phyloP scores from a whole-genome alignment of 768 basidiomycete genomes.

The Phanerochaete carnosa region DNA sequence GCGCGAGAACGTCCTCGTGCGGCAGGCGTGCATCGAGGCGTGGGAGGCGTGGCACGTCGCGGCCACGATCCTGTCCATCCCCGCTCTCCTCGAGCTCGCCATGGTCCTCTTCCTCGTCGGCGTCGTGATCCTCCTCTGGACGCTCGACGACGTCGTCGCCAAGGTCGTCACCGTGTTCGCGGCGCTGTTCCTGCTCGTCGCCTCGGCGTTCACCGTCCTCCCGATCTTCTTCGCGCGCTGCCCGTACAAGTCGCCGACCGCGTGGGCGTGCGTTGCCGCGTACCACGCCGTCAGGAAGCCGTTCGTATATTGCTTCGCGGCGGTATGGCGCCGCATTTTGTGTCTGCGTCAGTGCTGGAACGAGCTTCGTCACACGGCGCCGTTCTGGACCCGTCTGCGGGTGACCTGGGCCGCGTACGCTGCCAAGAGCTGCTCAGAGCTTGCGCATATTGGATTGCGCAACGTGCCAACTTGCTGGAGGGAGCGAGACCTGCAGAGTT shows the following conservation, averaged over 20 bases:
- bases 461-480: no score
- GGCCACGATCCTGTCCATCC: background rate
- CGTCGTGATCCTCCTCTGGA: background rate
- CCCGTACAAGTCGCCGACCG: background rate
- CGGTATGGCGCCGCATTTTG: no score
- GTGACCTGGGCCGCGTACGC: no score
- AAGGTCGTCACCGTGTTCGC: background rate
- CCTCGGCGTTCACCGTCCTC: background rate
- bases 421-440: no score
- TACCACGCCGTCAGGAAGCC: no score
- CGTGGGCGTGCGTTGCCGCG: background rate
- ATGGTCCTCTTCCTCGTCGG: background rate
- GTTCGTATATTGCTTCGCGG: no score
- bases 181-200: background rate
- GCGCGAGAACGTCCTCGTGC: background rate
- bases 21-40: background rate
- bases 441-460: no score
- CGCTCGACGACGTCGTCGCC: background rate
- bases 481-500: no score
- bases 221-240: background rate
- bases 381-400: no score
- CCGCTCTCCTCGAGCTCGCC: background rate
- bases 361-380: no score
- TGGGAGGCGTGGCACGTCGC: background rate
- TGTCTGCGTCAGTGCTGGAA: no score